A percentile compares a stretch with the other conserved stretches of the same genome.
phyloP scores from a whole-genome alignment of 163 green algal species.

The Prototheca cutis region DNA sequence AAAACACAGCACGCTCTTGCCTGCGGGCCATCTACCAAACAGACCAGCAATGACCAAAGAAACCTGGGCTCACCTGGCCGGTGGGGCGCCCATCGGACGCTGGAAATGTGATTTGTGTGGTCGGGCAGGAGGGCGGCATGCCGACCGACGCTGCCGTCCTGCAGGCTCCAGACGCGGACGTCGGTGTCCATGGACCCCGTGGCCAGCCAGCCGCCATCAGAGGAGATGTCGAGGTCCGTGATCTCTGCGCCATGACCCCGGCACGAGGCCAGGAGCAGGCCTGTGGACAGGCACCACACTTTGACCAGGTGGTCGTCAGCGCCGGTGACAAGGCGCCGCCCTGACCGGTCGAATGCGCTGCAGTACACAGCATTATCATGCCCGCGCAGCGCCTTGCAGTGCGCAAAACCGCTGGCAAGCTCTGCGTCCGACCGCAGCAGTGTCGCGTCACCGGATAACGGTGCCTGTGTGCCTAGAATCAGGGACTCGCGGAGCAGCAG shows the following conservation, averaged over 20 bases:
- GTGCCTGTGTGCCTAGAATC: neutral
- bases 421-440: neutral
- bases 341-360: conserved; percentile 43
- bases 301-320: conserved; percentile 76
- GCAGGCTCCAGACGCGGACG: conserved; percentile 65
- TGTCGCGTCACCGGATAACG: neutral
- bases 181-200: conserved; percentile 46
- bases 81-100: neutral
- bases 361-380: conserved; percentile 67
- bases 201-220: conserved; percentile 48
- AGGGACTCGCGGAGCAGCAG: neutral
- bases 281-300: conserved; percentile 59
- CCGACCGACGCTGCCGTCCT: conserved; percentile 19
- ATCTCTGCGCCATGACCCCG: conserved; percentile 66
- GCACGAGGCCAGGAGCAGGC: conserved; percentile 47
- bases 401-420: conserved; percentile 5
- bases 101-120: neutral
- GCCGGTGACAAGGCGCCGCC: conserved; percentile 54
- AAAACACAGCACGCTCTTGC: too few species aligned
- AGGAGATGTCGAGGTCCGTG: conserved; percentile 60
- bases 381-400: conserved; percentile 49
- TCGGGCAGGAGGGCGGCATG: neutral
- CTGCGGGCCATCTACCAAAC: neutral
- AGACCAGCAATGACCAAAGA: neutral
- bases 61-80: neutral